Percentiles rank a stretch among this genome's conserved stretches.
These are phyloP conservation scores for Cryptosporidium meleagridis DNA, from an alignment of 169 alveolate genomes.

Conservation along the genomic window DNA sequence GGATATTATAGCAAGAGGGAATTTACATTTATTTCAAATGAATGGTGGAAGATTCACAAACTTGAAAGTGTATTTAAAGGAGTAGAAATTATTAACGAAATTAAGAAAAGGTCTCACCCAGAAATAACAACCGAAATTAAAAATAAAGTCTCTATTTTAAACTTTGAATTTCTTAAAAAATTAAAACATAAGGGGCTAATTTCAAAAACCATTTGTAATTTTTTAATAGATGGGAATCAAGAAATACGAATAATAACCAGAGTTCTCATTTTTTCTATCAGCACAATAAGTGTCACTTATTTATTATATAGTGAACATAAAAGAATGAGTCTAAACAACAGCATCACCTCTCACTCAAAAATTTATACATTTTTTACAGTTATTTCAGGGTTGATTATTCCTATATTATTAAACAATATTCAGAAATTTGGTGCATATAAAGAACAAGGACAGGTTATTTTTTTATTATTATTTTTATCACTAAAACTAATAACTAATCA, in stretches of 20 bases:
- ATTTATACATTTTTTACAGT: constrained; percentile 11
- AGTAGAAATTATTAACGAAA: constrained; percentile 64
- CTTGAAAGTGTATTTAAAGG: constrained; percentile 64
- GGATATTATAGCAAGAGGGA: neutral
- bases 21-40: constrained; percentile 26
- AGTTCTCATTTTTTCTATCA: neutral
- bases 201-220: constrained; percentile 27
- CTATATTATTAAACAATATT: constrained; percentile 31
- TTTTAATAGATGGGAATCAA: constrained; percentile 23
- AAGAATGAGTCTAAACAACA: neutral
- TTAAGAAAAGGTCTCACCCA: constrained; percentile 27
- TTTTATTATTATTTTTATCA: constrained; percentile 43
- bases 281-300: neutral
- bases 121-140: neutral
- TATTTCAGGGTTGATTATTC: constrained; percentile 30
- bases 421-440: constrained; percentile 28
- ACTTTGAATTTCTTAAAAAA: neutral
- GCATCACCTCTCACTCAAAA: constrained; percentile 9
- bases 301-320: constrained; percentile 22
- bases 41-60: constrained; percentile 54
- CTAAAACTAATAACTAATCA: constrained; percentile 36
- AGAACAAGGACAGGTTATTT: constrained; percentile 56
- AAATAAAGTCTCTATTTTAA: neutral
- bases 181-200: neutral
- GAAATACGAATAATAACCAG: neutral